Evolutionary conservation across 306 rosid genomes (phyloP), one percentile per base, ranked within the genome.

Genomic region (Begonia masoniana): DNA sequence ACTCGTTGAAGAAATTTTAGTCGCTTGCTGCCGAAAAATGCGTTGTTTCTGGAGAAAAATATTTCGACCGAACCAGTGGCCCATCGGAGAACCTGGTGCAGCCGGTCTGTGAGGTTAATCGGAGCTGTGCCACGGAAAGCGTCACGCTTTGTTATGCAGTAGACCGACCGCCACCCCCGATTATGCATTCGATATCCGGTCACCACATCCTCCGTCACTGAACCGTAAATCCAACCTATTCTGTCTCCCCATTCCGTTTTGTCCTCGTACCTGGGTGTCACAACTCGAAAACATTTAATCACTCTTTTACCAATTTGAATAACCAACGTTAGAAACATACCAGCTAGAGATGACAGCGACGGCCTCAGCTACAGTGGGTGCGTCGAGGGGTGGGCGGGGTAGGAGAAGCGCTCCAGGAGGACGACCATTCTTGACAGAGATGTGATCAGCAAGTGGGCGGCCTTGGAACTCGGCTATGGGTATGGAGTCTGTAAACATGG

Each of bases 131-230:
- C 96, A 0, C 80, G 94, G 61, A 87, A 87, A 13, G 94, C 94
- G 2, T 87, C 96, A 1, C 94, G 76, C 62, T 74, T 87, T 12
- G 96, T 87, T 58, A 87, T 55, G 74, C 96, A 87, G 53, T 87
- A 87, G 15, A 83, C 64, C 0, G 96, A 83, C 62, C 96, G 63
- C 96, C 96, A 87, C 5, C 96, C 96, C 5, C 94, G 88, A 46
- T 87, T 87, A 72, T 87, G 96, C 96, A 87, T 87, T n/a, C 96
- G 49, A 55, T 83, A 87, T 12, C 96, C 96, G 0, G 88, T 87
- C 48, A 87, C 84, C 61, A 87, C 94, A 66, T 82, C 94, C 62
- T 82, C 96, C 8, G 95, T 82, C 57, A 82, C 88, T 8, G 95
- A 86, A 39, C 95, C 95, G 48, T 86, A 86, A 56, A 86, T 86